Conservation (phyloP, 768 basidiomycete species). For the Xerocomellus amylosporus region DNA sequence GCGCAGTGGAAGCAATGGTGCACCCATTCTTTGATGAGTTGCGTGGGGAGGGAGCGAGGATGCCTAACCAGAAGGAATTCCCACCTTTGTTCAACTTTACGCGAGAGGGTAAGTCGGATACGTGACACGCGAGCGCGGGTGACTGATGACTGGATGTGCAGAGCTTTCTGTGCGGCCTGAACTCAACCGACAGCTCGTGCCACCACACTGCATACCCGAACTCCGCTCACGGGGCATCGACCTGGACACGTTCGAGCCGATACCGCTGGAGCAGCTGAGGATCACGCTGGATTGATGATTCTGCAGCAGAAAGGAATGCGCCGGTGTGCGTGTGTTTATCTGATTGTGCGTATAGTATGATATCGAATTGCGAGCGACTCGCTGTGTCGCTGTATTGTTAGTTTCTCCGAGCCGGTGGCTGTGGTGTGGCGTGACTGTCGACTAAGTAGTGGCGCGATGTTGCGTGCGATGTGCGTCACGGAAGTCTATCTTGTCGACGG, state of each 20-base stretch:
- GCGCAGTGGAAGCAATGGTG: constrained; percentile 88
- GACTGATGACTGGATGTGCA: constrained; percentile 33
- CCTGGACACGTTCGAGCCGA: constrained; percentile 90
- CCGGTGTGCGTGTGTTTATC: constrained; percentile 24
- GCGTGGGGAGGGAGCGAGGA: constrained; percentile 81
- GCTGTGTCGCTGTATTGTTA: constrained; percentile 32
- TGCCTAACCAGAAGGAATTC: constrained; percentile 97
- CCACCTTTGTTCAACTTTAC: constrained; percentile 95
- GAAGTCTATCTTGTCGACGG: neutral
- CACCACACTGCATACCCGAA: constrained; percentile 85
- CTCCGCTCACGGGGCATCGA: constrained; percentile 83
- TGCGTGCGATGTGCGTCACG: constrained; percentile 29
- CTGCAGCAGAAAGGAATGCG: constrained; percentile 26
- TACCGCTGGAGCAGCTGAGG: constrained; percentile 94
- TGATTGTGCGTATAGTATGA: constrained; percentile 37
- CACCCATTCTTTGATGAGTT: constrained; percentile 98
- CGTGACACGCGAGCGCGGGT: neutral
- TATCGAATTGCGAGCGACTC: constrained; percentile 33
- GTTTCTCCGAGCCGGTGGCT: constrained; percentile 16
- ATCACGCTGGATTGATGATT: constrained; percentile 83
- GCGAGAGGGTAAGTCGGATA: constrained; percentile 72
- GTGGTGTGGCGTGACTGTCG: constrained; percentile 16
- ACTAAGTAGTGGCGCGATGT: constrained; percentile 30
- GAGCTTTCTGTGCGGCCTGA: constrained; percentile 97
- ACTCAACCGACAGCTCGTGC: constrained; percentile 87